Conservation (phyloP, 176 grass and related monocot species). For the Aechmea fasciata region DNA sequence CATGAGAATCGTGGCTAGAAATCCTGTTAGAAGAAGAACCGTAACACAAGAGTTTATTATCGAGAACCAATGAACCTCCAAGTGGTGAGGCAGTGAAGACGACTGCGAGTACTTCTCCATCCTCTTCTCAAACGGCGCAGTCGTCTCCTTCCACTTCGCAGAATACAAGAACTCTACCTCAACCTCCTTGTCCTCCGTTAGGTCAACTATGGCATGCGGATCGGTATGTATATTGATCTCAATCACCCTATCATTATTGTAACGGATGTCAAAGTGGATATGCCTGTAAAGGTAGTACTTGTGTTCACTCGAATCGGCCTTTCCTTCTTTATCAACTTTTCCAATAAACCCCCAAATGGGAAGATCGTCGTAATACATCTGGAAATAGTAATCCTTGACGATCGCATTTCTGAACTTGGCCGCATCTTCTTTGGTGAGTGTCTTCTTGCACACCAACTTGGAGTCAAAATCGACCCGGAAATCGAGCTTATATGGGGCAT, state of each 20-base stretch:
- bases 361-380: constrained; percentile 98
- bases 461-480: constrained; percentile 44
- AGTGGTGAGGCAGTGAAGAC: constrained; percentile 66
- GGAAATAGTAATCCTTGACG: constrained; percentile 91
- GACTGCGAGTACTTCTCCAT: constrained; percentile 97
- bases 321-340: constrained; percentile 73
- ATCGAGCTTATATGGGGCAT: constrained; percentile 92
- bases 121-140: constrained; percentile 58
- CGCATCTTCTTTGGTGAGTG: constrained; percentile 65
- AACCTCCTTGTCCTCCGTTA: constrained; percentile 65
- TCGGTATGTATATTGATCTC: constrained; percentile 78
- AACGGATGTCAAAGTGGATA: constrained; percentile 74
- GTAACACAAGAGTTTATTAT: constrained; percentile 98
- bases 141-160: constrained; percentile 87
- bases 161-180: constrained; percentile 76
- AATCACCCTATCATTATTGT: constrained; percentile 75
- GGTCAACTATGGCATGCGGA: constrained; percentile 53
- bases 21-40: constrained; percentile 76
- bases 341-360: constrained; percentile 96
- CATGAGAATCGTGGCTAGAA: constrained; percentile 95
- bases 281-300: constrained; percentile 93
- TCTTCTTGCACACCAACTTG: constrained; percentile 66
- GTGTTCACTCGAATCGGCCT: constrained; percentile 41
- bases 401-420: constrained; percentile 59
- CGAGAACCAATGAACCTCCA: constrained; percentile 97